These are phyloP conservation scores for Polyrhizophydium stewartii DNA, from an alignment of 371 early-diverging fungal species.

Conservation along the genomic window DNA sequence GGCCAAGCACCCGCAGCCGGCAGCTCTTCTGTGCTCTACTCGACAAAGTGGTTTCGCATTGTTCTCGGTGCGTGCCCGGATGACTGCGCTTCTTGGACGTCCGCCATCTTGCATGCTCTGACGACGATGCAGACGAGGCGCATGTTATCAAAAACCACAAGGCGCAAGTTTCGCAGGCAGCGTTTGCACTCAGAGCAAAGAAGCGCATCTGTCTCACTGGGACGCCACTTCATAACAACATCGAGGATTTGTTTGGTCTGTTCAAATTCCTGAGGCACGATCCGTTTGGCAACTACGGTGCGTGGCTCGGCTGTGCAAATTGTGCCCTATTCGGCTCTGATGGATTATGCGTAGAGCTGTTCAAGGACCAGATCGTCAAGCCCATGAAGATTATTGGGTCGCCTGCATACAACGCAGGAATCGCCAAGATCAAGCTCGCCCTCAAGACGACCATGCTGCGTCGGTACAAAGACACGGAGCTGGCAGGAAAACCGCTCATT, in stretches of 20 bases:
- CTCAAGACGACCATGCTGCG: constrained; percentile 67
- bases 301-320: not conserved
- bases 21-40: too few species aligned
- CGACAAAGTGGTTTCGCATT: too few species aligned
- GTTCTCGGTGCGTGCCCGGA: too few species aligned
- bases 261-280: constrained; percentile 23
- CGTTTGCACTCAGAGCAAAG: constrained; percentile 10
- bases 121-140: constrained; percentile 37
- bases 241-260: constrained; percentile 17
- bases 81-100: too few species aligned
- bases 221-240: constrained; percentile 32
- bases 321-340: not conserved
- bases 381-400: too few species aligned
- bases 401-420: too few species aligned
- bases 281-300: constrained; percentile 3
- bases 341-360: not conserved
- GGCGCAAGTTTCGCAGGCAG: constrained; percentile 17
- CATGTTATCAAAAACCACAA: constrained; percentile 35
- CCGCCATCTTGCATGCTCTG: too few species aligned
- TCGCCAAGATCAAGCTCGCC: constrained; percentile 54
- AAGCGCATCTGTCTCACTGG: constrained; percentile 28
- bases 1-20: too few species aligned
- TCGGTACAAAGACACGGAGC: constrained; percentile 55
- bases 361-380: not conserved
- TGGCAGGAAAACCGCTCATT: constrained; percentile 66